Evolutionary conservation across 495 filamentous ascomycete genomes (phyloP).

Genomic region (Friedmanniomyces endolithicus): DNA sequence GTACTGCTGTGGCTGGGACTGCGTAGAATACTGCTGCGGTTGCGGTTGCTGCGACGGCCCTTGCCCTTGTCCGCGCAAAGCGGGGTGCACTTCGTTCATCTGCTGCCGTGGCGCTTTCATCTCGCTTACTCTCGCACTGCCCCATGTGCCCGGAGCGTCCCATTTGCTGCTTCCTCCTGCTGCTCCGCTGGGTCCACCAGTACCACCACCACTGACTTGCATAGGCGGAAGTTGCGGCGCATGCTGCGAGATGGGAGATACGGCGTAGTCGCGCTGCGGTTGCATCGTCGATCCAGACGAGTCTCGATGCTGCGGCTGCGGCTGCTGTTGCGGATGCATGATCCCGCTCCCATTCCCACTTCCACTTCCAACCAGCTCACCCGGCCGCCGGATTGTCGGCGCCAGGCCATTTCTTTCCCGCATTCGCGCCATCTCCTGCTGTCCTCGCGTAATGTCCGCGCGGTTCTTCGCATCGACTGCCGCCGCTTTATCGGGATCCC

Average conservation of each 20-base stretch:
- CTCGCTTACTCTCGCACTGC: neutral
- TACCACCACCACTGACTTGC: neutral
- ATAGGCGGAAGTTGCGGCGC: neutral
- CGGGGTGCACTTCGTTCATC: neutral
- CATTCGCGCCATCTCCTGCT: slow-evolving; percentile 12
- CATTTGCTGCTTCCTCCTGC: neutral
- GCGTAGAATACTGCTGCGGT: neutral
- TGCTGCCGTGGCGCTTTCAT: neutral
- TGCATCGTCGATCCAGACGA: no score
- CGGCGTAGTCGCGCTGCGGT: no score
- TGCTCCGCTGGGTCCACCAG: neutral
- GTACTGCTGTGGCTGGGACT: neutral
- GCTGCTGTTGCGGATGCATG: no score
- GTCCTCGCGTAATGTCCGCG: neutral
- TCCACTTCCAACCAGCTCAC: neutral
- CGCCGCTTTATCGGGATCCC: slow-evolving; percentile 6
- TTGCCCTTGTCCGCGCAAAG: neutral
- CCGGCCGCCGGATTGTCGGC: neutral
- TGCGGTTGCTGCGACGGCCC: neutral
- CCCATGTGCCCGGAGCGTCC: neutral
- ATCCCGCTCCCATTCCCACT: no score
- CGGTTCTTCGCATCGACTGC: slow-evolving; percentile 6
- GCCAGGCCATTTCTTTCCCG: neutral
- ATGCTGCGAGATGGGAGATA: neutral
- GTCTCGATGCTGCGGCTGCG: no score